A percentile compares a stretch with the other conserved stretches of the same genome.
Evolutionary conservation across 2,329 filamentous ascomycete genomes (phyloP).

Genomic region (Penicillium sp.): DNA sequence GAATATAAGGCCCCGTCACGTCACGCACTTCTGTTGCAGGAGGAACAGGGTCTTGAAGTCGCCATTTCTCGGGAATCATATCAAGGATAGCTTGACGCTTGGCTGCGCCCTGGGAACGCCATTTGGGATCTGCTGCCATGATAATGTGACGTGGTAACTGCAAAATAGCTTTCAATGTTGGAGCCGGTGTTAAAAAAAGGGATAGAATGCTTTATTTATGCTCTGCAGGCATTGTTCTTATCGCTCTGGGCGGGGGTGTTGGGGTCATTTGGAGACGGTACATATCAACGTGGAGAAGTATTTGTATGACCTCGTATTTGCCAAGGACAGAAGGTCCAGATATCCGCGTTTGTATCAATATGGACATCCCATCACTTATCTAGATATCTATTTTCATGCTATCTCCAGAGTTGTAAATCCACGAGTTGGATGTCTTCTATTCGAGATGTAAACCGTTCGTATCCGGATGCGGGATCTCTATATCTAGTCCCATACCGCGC

Average conservation of each 20-base stretch:
- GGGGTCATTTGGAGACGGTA: constrained; percentile 13
- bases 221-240: neutral
- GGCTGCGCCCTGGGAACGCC: constrained; percentile 51
- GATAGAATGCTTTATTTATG: neutral
- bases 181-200: too few relatives aligned
- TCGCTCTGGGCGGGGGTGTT: constrained; percentile 13
- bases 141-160: neutral
- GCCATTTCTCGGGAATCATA: constrained; percentile 60
- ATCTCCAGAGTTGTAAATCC: too few relatives aligned
- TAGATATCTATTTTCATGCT: too few relatives aligned
- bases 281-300: neutral
- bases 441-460: too few relatives aligned
- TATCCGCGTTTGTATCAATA: neutral
- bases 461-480: too few relatives aligned
- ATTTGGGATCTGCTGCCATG: constrained; percentile 30
- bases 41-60: constrained; percentile 48
- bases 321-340: neutral
- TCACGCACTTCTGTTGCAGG: constrained; percentile 54
- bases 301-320: neutral
- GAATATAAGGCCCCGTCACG: constrained; percentile 57
- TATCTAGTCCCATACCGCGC: too few relatives aligned
- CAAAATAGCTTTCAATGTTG: neutral
- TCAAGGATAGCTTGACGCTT: constrained; percentile 57
- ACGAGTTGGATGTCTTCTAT: too few relatives aligned
- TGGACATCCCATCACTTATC: too few relatives aligned